Base-by-base conservation (phyloP, 768 basidiomycete species). In the Sarcomyxa edulis region DNA sequence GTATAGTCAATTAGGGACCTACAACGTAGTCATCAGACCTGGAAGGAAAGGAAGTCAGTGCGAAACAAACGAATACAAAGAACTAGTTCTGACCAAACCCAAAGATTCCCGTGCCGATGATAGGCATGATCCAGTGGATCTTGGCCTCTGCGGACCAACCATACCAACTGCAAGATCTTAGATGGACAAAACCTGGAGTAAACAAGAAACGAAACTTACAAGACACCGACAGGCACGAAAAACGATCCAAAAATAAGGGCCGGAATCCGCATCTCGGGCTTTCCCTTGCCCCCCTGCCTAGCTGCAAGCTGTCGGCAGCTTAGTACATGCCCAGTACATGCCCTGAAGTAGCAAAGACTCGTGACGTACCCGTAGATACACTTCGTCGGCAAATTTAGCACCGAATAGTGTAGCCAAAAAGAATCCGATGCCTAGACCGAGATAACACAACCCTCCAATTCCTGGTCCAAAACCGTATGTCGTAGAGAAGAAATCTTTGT, bases 191-290 rank as follows among this genome's bases (percentile, higher is more conserved):
- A n/a, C n/a, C n/a, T n/a, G n/a, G n/a, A n/a, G n/a, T n/a, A n/a
- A n/a, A n/a, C n/a, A n/a, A n/a, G n/a, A n/a, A n/a, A n/a, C n/a
- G n/a, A n/a, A n/a, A 20, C 80, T 50, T 50, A 82, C 81, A 84
- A 70, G 11, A 84, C 53, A n/a, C 83, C 85, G 28, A 84, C 58
- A 1, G 85, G 84, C 1, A 76, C 76, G 40, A 84, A 75, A 27
- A 79, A 56, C 1, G 82, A 81, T 7, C 84, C 84, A 48, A 86
- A 62, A 53, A 84, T 74, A 4, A 88, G 66, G 1, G 74, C 69
- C 4, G 86, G 86, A n/a, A 88, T 71, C 5, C 85, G 78, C 76
- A 78, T 83, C 55, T 88, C 85, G 0, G 86, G 85, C 43, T 72
- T 81, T 4, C 78, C 79, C 23, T 72, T 66, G 1, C 84, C 85